Evolutionary conservation across 495 filamentous ascomycete genomes (phyloP).

Genomic region (Neurospora sp.): DNA sequence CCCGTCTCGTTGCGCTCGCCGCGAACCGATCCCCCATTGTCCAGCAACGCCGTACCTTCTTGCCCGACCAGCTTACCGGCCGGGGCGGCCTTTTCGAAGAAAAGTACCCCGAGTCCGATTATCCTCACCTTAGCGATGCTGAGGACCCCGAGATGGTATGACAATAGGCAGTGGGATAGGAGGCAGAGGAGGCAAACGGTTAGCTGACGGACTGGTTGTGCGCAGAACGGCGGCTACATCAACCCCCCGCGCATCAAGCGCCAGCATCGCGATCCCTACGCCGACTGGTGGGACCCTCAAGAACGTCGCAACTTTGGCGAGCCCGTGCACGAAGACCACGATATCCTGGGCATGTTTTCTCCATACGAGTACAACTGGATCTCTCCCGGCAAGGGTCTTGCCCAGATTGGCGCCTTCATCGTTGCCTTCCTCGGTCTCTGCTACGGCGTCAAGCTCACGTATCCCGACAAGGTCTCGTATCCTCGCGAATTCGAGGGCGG

Average conservation of each 20-base stretch:
- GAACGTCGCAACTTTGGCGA: constrained; percentile 94
- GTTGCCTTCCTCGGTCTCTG: constrained; percentile 57
- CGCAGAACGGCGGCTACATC: constrained; percentile 83
- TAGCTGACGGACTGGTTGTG: constrained; percentile 14
- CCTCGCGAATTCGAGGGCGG: constrained; percentile 77
- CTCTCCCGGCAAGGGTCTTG: constrained; percentile 56
- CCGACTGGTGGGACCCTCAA: constrained; percentile 95
- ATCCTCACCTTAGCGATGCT: constrained; percentile 49
- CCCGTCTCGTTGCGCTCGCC: constrained; percentile 39
- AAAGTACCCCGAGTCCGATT: constrained; percentile 37
- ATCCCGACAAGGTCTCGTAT: constrained; percentile 76
- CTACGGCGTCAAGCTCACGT: constrained; percentile 58
- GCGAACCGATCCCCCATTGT: constrained; percentile 35
- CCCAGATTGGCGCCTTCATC: constrained; percentile 69
- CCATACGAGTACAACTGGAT: constrained; percentile 84
- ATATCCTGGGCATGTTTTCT: constrained; percentile 85
- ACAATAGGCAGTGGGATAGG: neutral
- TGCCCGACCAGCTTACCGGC: constrained; percentile 34
- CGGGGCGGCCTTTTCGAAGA: constrained; percentile 29
- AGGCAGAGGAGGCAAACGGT: constrained; percentile 1
- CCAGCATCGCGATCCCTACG: constrained; percentile 84
- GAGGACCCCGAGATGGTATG: constrained; percentile 71
- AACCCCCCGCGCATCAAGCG: constrained; percentile 80
- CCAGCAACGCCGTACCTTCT: constrained; percentile 37
- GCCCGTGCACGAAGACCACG: constrained; percentile 92